Base-by-base conservation (phyloP, 768 basidiomycete genomes). In the Termitomyces sp. region DNA sequence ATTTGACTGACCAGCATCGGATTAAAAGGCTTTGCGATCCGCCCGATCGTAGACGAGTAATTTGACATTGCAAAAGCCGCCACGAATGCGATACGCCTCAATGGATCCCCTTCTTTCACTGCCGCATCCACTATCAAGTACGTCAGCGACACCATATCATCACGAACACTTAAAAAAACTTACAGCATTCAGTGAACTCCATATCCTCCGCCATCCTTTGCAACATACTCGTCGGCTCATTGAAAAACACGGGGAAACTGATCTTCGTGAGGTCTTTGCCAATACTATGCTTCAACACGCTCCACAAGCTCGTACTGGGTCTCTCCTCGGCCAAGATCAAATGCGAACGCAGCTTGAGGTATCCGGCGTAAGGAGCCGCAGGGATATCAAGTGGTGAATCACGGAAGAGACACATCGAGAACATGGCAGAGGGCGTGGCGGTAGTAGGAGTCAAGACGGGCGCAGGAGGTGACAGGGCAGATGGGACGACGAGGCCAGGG, bases 161-260 rank as follows among this genome's bases (percentile, higher is more conserved):
- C 18, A 41, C 13, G 36, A 37, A 37, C n/a, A 22, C 20, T 22
- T 6, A 56, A 42, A 48, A 30, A 20, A 2, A 83, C 91, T 77
- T 66, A 92, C 90, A 74, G 67, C 93, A 96, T 64, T 94, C 93
- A 0, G 91, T 88, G 73, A 95, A 97, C 71, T 97, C 95, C 93
- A 95, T 96, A 72, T 98, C 95, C 74, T 98, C 95, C 12, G 95
- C 89, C 92, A 98, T 98, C 52, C 95, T 78, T 75, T 98, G 93
- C 60, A 98, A 70, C 95, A 98, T 98, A 67, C 92, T 95, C 52
- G 95, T 97, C 31, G 93, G 91, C 71, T 93, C 91, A 70, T 94
- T 95, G 67, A 93, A 94, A 70, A 86, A 93, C 44, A 97, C 94
- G 0, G 95, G 95, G 72, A 96, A 96, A 64, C 86, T 91, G 60